phyloP scores from a whole-genome alignment of 805 yeast species.

The Wickerhamomyces kurtzmanii region DNA sequence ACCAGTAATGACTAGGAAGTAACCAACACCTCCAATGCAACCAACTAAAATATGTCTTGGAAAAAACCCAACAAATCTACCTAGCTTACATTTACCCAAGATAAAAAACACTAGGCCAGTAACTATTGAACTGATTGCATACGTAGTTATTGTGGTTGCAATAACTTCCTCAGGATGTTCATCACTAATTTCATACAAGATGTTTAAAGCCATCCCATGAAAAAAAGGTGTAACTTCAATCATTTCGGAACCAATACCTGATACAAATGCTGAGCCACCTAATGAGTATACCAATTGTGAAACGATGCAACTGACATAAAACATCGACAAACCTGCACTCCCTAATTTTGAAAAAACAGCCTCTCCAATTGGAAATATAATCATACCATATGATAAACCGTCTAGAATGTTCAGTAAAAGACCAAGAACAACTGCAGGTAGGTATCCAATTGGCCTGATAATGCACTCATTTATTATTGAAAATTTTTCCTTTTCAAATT shows the following conservation, averaged over 20 bases:
- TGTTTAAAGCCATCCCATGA: constrained; percentile 83
- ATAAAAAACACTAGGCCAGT: constrained; percentile 77
- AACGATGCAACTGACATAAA: constrained; percentile 83
- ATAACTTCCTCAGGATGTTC: constrained; percentile 43
- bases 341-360: constrained; percentile 70
- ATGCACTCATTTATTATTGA: neutral
- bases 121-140: constrained; percentile 71
- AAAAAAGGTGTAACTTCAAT: constrained; percentile 98
- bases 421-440: constrained; percentile 83
- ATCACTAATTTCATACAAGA: constrained; percentile 46
- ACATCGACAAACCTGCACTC: constrained; percentile 88
- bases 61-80: constrained; percentile 86
- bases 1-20: constrained; percentile 83
- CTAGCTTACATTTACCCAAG: constrained; percentile 73
- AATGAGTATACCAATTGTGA: constrained; percentile 82
- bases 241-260: constrained; percentile 97
- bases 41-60: constrained; percentile 95
- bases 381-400: constrained; percentile 95
- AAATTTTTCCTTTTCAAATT: neutral
- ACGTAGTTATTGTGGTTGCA: constrained; percentile 82
- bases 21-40: constrained; percentile 98
- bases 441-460: constrained; percentile 11
- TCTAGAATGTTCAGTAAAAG: constrained; percentile 79
- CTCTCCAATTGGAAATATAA: constrained; percentile 86
- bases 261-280: constrained; percentile 83